Conservation (phyloP, 495 filamentous ascomycete species). For the Cryomyces antarcticus region DNA sequence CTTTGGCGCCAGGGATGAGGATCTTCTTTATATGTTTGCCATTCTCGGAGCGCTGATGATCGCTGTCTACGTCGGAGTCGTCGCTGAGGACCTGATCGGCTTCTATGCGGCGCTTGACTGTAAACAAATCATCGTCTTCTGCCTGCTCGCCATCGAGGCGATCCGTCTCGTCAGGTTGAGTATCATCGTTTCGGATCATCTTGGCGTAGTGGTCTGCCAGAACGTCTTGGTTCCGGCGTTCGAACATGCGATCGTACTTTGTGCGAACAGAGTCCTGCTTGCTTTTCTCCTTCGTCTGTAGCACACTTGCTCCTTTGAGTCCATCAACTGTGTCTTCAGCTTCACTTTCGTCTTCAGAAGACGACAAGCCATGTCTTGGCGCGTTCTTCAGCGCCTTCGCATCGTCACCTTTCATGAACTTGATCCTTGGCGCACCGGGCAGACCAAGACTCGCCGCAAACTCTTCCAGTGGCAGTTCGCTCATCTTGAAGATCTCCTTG, state of each 20-base stretch:
- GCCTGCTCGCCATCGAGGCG: slow-evolving; percentile 16
- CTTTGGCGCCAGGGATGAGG: slow-evolving; percentile 24
- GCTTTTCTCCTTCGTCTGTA: slow-evolving; percentile 28
- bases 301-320: slow-evolving; percentile 25
- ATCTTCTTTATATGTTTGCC: slow-evolving; percentile 17
- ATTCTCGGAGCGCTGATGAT: slow-evolving; percentile 5
- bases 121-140: slow-evolving; percentile 57
- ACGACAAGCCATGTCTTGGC: slow-evolving; percentile 34
- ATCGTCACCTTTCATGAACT: slow-evolving; percentile 74
- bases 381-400: slow-evolving; percentile 76
- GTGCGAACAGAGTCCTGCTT: slow-evolving; percentile 55
- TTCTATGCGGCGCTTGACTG: slow-evolving; percentile 67
- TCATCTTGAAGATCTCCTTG: slow-evolving; percentile 73
- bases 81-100: slow-evolving; percentile 17
- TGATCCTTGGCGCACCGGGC: slow-evolving; percentile 75
- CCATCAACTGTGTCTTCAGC: slow-evolving; percentile 7
- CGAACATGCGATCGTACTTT: slow-evolving; percentile 93
- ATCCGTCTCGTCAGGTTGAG: neutral
- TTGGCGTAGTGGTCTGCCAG: slow-evolving; percentile 79
- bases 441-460: slow-evolving; percentile 72
- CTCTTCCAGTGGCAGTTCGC: slow-evolving; percentile 61
- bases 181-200: slow-evolving; percentile 48
- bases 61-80: slow-evolving; percentile 16
- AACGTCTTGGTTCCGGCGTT: slow-evolving; percentile 85
- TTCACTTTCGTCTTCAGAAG: slow-evolving; percentile 28